Percentiles rank a stretch among this genome's conserved stretches.
These are phyloP conservation scores for Vitis hybrid DNA, from an alignment of 177 flowering plant species.

Conservation along the genomic window DNA sequence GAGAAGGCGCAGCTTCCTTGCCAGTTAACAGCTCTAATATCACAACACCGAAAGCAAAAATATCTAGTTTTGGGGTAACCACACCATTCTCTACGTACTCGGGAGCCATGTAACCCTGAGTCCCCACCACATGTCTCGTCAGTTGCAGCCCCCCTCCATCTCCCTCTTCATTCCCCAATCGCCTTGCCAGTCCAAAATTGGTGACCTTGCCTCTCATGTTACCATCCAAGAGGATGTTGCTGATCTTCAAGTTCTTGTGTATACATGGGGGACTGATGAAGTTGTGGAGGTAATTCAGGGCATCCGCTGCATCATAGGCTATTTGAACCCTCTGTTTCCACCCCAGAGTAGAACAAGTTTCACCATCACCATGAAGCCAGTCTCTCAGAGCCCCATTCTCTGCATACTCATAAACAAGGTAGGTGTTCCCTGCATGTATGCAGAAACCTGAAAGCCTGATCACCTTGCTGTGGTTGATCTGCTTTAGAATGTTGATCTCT, in stretches of 20 bases:
- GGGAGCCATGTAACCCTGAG: constrained; percentile 72
- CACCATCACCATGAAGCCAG: constrained; percentile 37
- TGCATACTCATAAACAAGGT: constrained; percentile 71
- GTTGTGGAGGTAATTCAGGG: constrained; percentile 73
- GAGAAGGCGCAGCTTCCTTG: constrained; percentile 34
- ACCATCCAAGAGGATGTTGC: constrained; percentile 58
- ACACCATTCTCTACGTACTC: constrained; percentile 75
- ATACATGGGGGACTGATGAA: constrained; percentile 53
- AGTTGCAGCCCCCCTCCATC: constrained; percentile 33
- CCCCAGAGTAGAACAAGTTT: constrained; percentile 16
- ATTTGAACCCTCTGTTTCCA: constrained; percentile 80
- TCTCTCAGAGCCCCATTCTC: constrained; percentile 60
- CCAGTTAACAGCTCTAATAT: constrained; percentile 72
- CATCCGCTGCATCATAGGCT: constrained; percentile 64
- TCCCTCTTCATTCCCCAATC: constrained; percentile 16
- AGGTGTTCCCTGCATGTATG: constrained; percentile 51
- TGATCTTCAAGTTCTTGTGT: constrained; percentile 72
- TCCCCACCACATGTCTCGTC: constrained; percentile 73
- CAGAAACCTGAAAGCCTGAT: constrained; percentile 73
- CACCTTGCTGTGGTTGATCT: constrained; percentile 61
- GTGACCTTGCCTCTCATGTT: constrained; percentile 56
- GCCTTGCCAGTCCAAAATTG: constrained; percentile 68
- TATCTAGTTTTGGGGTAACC: constrained; percentile 69
- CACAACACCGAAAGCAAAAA: constrained; percentile 70
- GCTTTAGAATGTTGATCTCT: constrained; percentile 58